Evolutionary conservation across 345 rosid genomes (phyloP).

Genomic region (Psidium friedrichsthalianum): DNA sequence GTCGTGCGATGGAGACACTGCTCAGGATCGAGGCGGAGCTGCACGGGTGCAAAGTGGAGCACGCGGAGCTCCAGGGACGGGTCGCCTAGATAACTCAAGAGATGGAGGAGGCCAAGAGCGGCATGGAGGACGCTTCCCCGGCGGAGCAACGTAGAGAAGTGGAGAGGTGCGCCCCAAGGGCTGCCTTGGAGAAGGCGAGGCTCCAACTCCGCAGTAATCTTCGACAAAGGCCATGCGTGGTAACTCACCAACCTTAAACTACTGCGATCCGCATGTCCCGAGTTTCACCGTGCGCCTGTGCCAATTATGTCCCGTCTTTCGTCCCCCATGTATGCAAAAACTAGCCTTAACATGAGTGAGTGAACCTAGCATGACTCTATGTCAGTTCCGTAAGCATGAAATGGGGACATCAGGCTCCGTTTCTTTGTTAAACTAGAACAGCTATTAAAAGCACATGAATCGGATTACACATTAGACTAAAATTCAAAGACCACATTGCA

Average conservation of each 20-base stretch:
- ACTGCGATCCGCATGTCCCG: not conserved
- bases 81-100: too few relatives aligned
- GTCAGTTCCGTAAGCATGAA: not conserved
- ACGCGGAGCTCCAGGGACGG: too few relatives aligned
- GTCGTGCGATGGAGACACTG: not conserved
- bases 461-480: too few relatives aligned
- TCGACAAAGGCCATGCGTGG: not conserved
- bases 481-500: too few relatives aligned
- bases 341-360: not conserved
- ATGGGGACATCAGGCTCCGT: not conserved
- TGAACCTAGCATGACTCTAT: not conserved
- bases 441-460: not conserved
- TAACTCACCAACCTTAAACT: not conserved
- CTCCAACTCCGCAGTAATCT: not conserved
- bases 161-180: not conserved
- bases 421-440: not conserved
- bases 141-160: not conserved
- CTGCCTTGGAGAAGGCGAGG: not conserved
- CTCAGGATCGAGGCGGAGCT: not conserved
- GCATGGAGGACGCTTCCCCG: not conserved
- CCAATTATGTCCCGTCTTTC: not conserved
- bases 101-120: too few relatives aligned
- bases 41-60: not conserved
- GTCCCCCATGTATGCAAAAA: not conserved
- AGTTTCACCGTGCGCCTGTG: not conserved